Conservation (phyloP, 768 basidiomycete species). For the Lactifluus piperatus region DNA sequence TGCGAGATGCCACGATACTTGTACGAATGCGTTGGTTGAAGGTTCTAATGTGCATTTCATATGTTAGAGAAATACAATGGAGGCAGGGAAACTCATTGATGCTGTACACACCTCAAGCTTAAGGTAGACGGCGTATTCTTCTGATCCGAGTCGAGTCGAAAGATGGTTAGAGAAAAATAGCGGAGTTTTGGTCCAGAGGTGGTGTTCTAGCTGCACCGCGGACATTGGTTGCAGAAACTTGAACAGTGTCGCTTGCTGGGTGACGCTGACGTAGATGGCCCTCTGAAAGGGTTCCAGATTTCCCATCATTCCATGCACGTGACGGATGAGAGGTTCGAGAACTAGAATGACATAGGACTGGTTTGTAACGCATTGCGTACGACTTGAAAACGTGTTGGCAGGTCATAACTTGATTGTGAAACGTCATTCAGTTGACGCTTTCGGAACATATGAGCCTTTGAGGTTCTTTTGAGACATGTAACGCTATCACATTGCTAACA, state of each 20-base stretch:
- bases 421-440: neutral
- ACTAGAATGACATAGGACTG: too few species aligned
- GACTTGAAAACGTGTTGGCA: neutral
- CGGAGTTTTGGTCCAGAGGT: conserved; percentile 10
- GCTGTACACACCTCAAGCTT: neutral
- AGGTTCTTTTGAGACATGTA: too few species aligned
- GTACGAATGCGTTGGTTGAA: conserved; percentile 66
- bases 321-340: too few species aligned
- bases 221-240: neutral
- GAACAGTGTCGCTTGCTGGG: neutral
- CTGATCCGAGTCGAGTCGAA: neutral
- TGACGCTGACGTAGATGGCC: too few species aligned
- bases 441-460: neutral
- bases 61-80: neutral
- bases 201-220: neutral
- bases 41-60: conserved; percentile 36
- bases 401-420: neutral
- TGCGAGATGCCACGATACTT: neutral
- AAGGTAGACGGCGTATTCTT: neutral
- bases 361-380: too few species aligned
- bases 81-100: neutral
- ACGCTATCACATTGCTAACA: neutral
- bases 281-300: too few species aligned
- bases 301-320: too few species aligned
- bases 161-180: conserved; percentile 7